Base-by-base conservation (phyloP, 2,329 filamentous ascomycete genomes). In the Apiospora rasikravindrae region DNA sequence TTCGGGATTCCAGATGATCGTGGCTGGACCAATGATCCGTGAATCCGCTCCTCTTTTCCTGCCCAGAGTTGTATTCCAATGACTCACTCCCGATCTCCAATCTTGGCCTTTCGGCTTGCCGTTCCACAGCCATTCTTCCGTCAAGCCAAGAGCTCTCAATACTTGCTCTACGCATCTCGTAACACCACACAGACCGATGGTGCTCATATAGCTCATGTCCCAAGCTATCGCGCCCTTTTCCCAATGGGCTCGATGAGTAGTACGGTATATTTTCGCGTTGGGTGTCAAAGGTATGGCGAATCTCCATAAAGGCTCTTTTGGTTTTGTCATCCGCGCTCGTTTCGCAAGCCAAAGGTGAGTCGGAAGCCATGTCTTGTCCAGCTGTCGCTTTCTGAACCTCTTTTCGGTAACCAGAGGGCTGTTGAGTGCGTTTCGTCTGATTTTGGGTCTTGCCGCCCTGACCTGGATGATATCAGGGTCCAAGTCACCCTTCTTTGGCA, bases 321-420 rank as follows among this genome's bases (percentile, higher is more conserved):
- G 92, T 10, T 90, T 88, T 0, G 95, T 95, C 93, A 99, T 97
- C 73, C 89, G 93, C 29, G 96, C 94, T 73, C 96, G 88, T 82
- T 99, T 99, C 2, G 96, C 92, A 82, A 98, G 95, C 89, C 93
- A 99, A 75, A 97, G 84, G 81, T 99, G 96, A 8, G 96, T 98
- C 0, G 96, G 96, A 22, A 99, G 86, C 94, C 96, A 98, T 2
- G 93, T 95, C 85, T 98, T 98, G 81, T 93, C 88, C 66, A 92
- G 85, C 80, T 98, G 96, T 44, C 96, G 91, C 82, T 94, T 96
- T 76, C 92, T 91, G 80, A 94, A 98, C 77, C 92, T 95, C 29
- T 88, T 74, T 11, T 75, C 76, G 1, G 75, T 77, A 84, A 89
- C 64, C 87, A 88, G 1, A 90, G 91, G 81, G 80, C 89, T 86